phyloP scores from a whole-genome alignment of 352 stramenopile genomes.

The Phytophthora rubi region DNA sequence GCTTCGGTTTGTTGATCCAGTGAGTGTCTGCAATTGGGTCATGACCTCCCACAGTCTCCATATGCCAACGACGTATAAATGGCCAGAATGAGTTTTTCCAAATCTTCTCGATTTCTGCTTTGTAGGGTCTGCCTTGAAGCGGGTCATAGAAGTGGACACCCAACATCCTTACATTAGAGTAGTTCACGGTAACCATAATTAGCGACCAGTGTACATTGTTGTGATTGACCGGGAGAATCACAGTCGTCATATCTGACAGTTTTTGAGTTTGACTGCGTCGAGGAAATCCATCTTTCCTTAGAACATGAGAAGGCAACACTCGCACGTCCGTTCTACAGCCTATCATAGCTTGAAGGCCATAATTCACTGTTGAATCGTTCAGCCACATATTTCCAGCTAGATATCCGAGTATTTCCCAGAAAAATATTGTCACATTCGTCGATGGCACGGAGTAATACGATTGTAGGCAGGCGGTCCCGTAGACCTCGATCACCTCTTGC shows the following conservation, averaged over 20 bases:
- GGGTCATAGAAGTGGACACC: constrained; percentile 6
- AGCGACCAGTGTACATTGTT: neutral
- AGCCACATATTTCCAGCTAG: neutral
- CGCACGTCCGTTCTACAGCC: neutral
- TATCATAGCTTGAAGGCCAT: neutral
- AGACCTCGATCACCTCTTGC: neutral
- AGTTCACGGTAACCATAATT: constrained; percentile 1
- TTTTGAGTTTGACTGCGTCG: neutral
- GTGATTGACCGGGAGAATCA: neutral
- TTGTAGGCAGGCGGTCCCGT: neutral
- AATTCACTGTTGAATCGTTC: constrained; percentile 3
- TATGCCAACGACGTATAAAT: neutral
- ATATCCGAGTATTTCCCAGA: constrained; percentile 4
- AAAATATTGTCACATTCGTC: constrained; percentile 1
- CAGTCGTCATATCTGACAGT: neutral
- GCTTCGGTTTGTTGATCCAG: neutral
- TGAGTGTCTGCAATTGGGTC: neutral
- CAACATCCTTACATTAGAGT: neutral
- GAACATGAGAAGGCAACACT: neutral
- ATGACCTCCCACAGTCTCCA: neutral
- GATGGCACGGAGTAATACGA: neutral
- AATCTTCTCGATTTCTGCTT: neutral
- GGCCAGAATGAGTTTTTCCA: constrained; percentile 3
- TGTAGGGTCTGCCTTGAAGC: neutral
- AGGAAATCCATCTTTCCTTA: neutral